phyloP scores from a whole-genome alignment of 352 stramenopile genomes.

The Aphanomyces cochlioides region DNA sequence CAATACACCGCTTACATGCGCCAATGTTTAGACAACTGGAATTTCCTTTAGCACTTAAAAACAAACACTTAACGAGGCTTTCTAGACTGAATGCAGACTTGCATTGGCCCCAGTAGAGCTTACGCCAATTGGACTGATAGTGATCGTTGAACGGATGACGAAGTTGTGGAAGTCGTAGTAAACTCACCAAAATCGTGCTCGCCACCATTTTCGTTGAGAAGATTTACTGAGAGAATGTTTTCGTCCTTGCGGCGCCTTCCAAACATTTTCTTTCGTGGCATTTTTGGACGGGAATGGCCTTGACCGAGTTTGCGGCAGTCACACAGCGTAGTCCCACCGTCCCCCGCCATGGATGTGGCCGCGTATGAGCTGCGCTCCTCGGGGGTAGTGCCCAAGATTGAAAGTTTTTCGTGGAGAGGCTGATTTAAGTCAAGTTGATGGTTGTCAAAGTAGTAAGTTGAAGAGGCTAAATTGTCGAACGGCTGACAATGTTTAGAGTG shows the following conservation, averaged over 20 bases:
- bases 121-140: neutral
- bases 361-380: neutral
- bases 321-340: neutral
- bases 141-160: too few species aligned
- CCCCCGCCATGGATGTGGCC: neutral
- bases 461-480: slow-evolving; percentile 30
- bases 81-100: neutral
- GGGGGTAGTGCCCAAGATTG: neutral
- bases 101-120: neutral
- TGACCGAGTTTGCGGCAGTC: slow-evolving; percentile 16
- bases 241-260: neutral
- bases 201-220: slow-evolving; percentile 11
- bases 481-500: slow-evolving; percentile 40
- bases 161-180: neutral
- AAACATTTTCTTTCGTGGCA: neutral
- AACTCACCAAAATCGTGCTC: slow-evolving; percentile 12
- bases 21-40: slow-evolving; percentile 16
- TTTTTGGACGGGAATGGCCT: slow-evolving; percentile 18
- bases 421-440: slow-evolving; percentile 1
- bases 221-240: slow-evolving; percentile 24
- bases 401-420: neutral
- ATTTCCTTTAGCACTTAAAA: slow-evolving; percentile 17
- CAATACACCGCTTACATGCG: slow-evolving; percentile 7
- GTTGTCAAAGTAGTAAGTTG: slow-evolving; percentile 57
- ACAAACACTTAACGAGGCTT: neutral